These are phyloP conservation scores for Psilocybe tampanensis DNA, from an alignment of 768 basidiomycete genomes.

Conservation along the genomic window DNA sequence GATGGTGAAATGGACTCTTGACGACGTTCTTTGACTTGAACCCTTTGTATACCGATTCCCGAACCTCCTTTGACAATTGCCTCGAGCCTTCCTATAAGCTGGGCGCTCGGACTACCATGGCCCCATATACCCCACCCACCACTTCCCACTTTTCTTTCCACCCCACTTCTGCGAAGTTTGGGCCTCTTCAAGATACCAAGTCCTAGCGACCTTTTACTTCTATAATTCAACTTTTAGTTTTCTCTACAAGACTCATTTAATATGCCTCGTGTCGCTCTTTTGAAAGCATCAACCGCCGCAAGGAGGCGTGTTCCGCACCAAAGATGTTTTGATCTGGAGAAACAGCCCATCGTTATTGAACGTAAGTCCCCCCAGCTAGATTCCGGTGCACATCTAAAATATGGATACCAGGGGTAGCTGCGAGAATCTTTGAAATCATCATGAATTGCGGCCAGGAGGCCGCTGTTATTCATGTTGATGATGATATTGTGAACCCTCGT, in stretches of 20 bases:
- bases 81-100: not conserved
- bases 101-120: not conserved
- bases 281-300: not conserved
- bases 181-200: not conserved
- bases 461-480: not conserved
- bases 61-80: not conserved
- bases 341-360: not conserved
- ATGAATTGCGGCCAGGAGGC: not conserved
- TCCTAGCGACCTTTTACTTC: not conserved
- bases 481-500: not conserved
- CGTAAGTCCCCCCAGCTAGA: not conserved
- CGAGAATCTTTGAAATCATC: not conserved
- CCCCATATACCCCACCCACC: not conserved
- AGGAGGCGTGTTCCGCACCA: not conserved
- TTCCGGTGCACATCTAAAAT: not conserved
- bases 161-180: constrained; percentile 9
- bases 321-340: not conserved
- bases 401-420: not conserved
- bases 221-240: not conserved
- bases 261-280: not conserved
- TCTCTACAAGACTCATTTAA: not conserved
- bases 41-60: not conserved
- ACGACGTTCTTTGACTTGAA: not conserved
- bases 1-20: not conserved
- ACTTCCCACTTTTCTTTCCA: not conserved